Percentiles rank a stretch among this genome's conserved stretches.
phyloP scores from a whole-genome alignment of 2,329 filamentous ascomycete genomes.

The Cordyceps cateniannulata region DNA sequence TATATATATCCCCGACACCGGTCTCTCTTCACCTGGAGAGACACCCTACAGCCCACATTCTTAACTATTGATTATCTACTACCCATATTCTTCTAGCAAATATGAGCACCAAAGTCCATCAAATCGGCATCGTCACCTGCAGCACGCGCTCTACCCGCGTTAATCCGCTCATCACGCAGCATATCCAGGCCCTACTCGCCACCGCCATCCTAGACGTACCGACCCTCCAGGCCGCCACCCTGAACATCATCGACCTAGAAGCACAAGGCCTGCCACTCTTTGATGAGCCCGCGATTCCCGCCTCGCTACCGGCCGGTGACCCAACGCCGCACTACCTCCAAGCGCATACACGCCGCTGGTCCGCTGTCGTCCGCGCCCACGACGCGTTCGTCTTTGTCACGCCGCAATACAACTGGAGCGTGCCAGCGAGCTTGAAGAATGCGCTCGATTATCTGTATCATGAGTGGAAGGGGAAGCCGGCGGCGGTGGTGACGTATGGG shows the following conservation, averaged over 20 bases:
- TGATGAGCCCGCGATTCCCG: slow-evolving; percentile 35
- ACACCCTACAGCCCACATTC: no score
- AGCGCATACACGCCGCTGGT: slow-evolving; percentile 40
- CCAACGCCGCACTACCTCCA: slow-evolving; percentile 28
- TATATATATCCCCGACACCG: not conserved
- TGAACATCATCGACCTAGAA: slow-evolving; percentile 29
- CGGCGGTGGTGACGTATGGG: slow-evolving; percentile 48
- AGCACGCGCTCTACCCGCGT: slow-evolving; percentile 28
- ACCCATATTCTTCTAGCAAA: not conserved
- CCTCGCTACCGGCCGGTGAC: slow-evolving; percentile 27
- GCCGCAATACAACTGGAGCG: slow-evolving; percentile 51
- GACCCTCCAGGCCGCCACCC: slow-evolving; percentile 12
- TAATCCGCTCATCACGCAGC: slow-evolving; percentile 27
- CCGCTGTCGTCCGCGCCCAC: slow-evolving; percentile 33
- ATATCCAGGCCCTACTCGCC: slow-evolving; percentile 24
- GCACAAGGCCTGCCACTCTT: slow-evolving; percentile 37
- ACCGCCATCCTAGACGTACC: not conserved
- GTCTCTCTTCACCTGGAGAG: no score
- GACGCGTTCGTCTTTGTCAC: slow-evolving; percentile 43
- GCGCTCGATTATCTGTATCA: slow-evolving; percentile 55
- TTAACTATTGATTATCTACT: no score
- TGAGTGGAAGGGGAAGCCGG: slow-evolving; percentile 51
- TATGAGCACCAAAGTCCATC: slow-evolving; percentile 10
- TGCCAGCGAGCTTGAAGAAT: slow-evolving; percentile 51
- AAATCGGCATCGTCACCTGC: slow-evolving; percentile 30